A percentile compares a stretch with the other conserved stretches of the same genome.
Evolutionary conservation across 2,329 filamentous ascomycete genomes (phyloP).

Genomic region (Tothia fuscella): DNA sequence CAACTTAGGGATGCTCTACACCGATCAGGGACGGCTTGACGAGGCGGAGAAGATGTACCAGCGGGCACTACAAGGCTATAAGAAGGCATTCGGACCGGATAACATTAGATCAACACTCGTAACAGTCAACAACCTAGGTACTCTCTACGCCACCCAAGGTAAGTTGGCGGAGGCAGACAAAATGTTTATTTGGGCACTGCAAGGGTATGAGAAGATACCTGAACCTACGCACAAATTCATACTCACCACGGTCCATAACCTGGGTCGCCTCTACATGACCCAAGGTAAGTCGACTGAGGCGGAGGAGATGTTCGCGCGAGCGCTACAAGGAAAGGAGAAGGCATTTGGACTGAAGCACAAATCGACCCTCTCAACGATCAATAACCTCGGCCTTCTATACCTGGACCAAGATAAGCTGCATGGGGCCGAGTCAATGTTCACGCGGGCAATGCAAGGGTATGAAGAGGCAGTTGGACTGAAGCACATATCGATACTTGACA

Average conservation of each 20-base stretch:
- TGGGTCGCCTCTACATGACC: slow-evolving; percentile 9
- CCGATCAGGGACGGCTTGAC: slow-evolving; percentile 1
- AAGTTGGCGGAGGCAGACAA: slow-evolving; percentile 11
- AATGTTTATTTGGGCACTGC: slow-evolving; percentile 13
- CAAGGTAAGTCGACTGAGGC: slow-evolving; percentile 8
- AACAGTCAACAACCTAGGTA: slow-evolving; percentile 7
- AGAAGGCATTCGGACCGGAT: background rate
- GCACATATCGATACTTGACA: background rate
- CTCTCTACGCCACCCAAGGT: slow-evolving; percentile 6
- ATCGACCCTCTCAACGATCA: background rate
- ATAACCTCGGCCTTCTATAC: slow-evolving; percentile 1
- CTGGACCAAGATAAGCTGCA: slow-evolving; percentile 1
- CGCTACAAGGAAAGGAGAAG: slow-evolving; percentile 12
- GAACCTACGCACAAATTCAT: too few species aligned
- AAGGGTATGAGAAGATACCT: slow-evolving; percentile 11
- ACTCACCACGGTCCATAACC: background rate
- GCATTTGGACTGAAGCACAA: slow-evolving; percentile 8
- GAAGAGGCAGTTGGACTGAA: slow-evolving; percentile 12
- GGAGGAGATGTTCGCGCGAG: slow-evolving; percentile 13
- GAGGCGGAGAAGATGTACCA: slow-evolving; percentile 11
- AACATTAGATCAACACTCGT: background rate
- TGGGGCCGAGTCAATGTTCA: slow-evolving; percentile 8
- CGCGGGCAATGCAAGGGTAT: slow-evolving; percentile 12
- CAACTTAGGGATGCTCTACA: background rate
- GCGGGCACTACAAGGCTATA: slow-evolving; percentile 8